Base-by-base conservation (phyloP, 23 red algal species). In the Gracilariopsis chorda region DNA sequence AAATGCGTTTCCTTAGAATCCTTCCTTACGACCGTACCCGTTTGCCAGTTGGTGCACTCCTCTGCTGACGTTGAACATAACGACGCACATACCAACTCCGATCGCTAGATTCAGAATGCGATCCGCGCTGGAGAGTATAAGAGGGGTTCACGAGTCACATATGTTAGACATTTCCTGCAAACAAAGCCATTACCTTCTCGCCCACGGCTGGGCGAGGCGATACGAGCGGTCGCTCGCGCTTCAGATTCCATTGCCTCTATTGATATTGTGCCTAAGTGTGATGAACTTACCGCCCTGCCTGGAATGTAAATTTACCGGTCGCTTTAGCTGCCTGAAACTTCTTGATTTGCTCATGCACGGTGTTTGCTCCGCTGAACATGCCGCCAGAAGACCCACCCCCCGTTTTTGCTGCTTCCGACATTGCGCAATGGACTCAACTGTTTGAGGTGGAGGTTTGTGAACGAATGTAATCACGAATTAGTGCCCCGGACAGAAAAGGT, bases 291-390 rank as follows among this genome's bases (percentile, higher is more conserved):
- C 83, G 83, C 24, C 83, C 83, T 17, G 83, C 83, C 33, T 88
- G 62, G 60, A 88, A 88, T 11, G 83, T 88, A 23, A 88, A 88
- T 37, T 88, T 88, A 35, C 83, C 83, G 3, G 83, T 88, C 35
- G 60, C 39, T 48, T 88, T 88, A 12, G 83, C 57, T 7, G 83
- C 83, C 62, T 73, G 83, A 65, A 88, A 76, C 55, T 24, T 42
- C 30, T 62, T 52, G 69, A 88, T 88, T 43, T 69, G 39, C 23
- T 88, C 44, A 27, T 32, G 42, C 24, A 88, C 83, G 64, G 48
- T 74, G 45, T 72, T 88, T 70, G 17, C 36, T 2, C 59, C 62
- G 80, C 29, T 67, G 7, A 70, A 48, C 44, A 67, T 85, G 16
- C 43, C 43, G 4, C 45, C 43, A 24, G 72, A 30, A 51, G 39